A percentile compares a stretch with the other conserved stretches of the same genome.
Evolutionary conservation across 805 yeast species (phyloP).

Genomic region (Kazachstania viticola): DNA sequence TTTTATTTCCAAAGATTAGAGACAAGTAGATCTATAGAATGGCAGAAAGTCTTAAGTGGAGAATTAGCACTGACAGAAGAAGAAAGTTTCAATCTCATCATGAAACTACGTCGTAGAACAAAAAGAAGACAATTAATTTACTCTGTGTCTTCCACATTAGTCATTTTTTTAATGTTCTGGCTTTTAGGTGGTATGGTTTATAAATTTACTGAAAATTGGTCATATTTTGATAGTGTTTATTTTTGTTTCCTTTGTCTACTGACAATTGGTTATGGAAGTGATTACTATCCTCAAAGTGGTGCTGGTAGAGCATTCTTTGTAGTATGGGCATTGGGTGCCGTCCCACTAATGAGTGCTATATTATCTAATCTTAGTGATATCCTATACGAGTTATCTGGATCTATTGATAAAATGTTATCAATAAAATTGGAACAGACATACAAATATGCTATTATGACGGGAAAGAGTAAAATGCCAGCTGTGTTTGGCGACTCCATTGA

Average conservation of each 20-base stretch:
- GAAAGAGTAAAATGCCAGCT: constrained; percentile 1
- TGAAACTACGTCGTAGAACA: constrained; percentile 36
- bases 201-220: constrained; percentile 53
- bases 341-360: constrained; percentile 78
- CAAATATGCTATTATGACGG: constrained; percentile 6
- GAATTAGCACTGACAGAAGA: constrained; percentile 26
- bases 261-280: constrained; percentile 87
- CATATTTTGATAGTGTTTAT: constrained; percentile 59
- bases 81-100: constrained; percentile 47
- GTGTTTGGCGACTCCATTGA: not conserved
- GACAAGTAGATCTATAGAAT: constrained; percentile 29
- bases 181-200: constrained; percentile 63
- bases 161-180: constrained; percentile 48
- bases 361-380: constrained; percentile 61
- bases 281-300: constrained; percentile 46
- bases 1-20: constrained; percentile 58
- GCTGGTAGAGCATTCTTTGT: constrained; percentile 68
- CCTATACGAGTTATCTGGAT: constrained; percentile 14
- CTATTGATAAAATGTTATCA: constrained; percentile 12
- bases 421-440: constrained; percentile 7
- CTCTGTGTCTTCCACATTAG: constrained; percentile 31
- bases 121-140: constrained; percentile 28
- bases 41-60: constrained; percentile 7
- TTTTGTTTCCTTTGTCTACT: constrained; percentile 65
- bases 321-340: constrained; percentile 71